Evolutionary conservation across 805 yeast species (phyloP), one percentile per base, ranked within the genome.

Genomic region (Jamesozyma jinghongensis): DNA sequence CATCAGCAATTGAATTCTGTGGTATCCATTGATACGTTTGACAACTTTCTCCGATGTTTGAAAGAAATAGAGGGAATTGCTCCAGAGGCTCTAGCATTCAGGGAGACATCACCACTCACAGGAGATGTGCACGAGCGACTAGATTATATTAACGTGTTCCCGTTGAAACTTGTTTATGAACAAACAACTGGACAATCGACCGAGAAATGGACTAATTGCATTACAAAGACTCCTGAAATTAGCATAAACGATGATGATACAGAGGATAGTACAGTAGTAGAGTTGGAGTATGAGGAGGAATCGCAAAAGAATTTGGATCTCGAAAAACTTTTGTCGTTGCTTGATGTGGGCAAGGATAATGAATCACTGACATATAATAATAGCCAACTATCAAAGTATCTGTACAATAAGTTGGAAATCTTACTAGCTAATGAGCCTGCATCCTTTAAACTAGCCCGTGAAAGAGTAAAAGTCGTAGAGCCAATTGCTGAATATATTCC

Each of bases 91-190:
- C 26, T 53, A n/a, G 16, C 26, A 2, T 48, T 52, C 34, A 42
- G 42, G 17, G 40, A 46, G 13, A 43, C 41, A 3, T 19, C 31
- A 3, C 20, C 31, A 7, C 13, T 32, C 17, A 10, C 40, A 10
- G 10, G 10, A 10, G 14, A 19, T 7, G 43, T 32, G n/a, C 36
- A 22, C 3, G 41, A 41, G 22, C 32, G 25, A 7, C 34, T 58
- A 11, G 51, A 47, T 2, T 47, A 41, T 32, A 47, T 59, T 13
- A 54, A 59, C 40, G 44, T 44, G 2, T 45, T 45, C 17, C 36
- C 50, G 4, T 34, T 59, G 37, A 41, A 44, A 18, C 29, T 52
- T 8, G 43, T 59, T 31, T 43, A 11, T 52, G 54, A 32, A 76
- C 74, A 46, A 45, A 43, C 42, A 4, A 7, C n/a, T n/a, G 14